phyloP scores from a whole-genome alignment of 495 filamentous ascomycete genomes.

The Aspergillus panamensis region DNA sequence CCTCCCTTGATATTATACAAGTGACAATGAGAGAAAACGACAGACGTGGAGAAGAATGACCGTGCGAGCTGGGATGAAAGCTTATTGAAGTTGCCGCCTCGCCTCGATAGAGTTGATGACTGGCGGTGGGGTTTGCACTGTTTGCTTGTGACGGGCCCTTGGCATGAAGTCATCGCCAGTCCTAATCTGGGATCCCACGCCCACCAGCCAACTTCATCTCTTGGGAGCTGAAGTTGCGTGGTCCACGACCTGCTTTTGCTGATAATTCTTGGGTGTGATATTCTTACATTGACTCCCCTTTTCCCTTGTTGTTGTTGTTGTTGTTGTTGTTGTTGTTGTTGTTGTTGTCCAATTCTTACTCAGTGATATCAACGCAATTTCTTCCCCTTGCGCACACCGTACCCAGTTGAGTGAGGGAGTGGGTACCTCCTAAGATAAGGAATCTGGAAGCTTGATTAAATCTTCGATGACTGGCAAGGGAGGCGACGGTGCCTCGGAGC shows the following conservation, averaged over 20 bases:
- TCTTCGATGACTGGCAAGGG: slow-evolving; percentile 25
- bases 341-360: neutral
- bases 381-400: neutral
- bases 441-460: slow-evolving; percentile 1
- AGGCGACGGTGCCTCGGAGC: slow-evolving; percentile 26
- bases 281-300: neutral
- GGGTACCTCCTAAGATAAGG: slow-evolving; percentile 5
- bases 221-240: slow-evolving; percentile 9
- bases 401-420: slow-evolving; percentile 5
- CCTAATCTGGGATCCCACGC: neutral
- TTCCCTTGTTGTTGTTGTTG: no score
- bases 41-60: slow-evolving; percentile 7
- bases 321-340: no score
- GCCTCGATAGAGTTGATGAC: slow-evolving; percentile 2
- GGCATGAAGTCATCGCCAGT: slow-evolving; percentile 17
- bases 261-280: neutral
- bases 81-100: neutral
- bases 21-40: slow-evolving; percentile 8
- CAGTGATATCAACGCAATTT: neutral
- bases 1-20: slow-evolving; percentile 1
- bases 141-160: slow-evolving; percentile 22
- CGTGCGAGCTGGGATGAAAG: slow-evolving; percentile 2
- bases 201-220: slow-evolving; percentile 3
- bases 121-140: slow-evolving; percentile 33
- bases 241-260: neutral